phyloP scores from a whole-genome alignment of 148 eudicot genomes.

The Vaccinium myrtillus region DNA sequence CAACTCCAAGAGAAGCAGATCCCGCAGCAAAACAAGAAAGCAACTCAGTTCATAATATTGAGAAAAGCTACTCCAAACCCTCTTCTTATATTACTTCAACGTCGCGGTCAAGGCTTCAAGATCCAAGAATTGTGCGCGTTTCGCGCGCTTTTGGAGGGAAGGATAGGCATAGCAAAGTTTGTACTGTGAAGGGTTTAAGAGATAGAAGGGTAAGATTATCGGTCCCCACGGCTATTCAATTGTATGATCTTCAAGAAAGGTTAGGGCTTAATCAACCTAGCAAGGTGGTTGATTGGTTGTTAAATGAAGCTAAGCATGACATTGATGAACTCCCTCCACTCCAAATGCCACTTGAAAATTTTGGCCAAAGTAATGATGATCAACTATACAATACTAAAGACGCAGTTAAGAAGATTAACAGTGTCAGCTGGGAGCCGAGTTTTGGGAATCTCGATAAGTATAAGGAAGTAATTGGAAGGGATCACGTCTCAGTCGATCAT shows the following conservation, averaged over 20 bases:
- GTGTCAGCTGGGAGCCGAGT: constrained; percentile 23
- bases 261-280: constrained; percentile 54
- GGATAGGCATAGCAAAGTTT: constrained; percentile 54
- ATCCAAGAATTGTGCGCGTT: constrained; percentile 49
- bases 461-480: constrained; percentile 23
- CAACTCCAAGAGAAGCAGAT: constrained; percentile 24
- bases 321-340: constrained; percentile 51
- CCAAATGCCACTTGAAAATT: constrained; percentile 41
- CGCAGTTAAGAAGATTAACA: neutral
- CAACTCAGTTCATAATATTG: constrained; percentile 4
- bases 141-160: constrained; percentile 48
- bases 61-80: constrained; percentile 13
- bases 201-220: constrained; percentile 52
- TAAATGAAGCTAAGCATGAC: constrained; percentile 40
- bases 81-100: constrained; percentile 15
- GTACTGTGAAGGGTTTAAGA: constrained; percentile 49
- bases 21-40: constrained; percentile 22
- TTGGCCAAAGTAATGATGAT: constrained; percentile 11
- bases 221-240: constrained; percentile 50
- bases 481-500: too few relatives aligned
- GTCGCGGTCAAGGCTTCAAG: constrained; percentile 37
- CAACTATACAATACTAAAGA: neutral
- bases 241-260: constrained; percentile 60
- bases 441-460: constrained; percentile 22
- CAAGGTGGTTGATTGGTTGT: constrained; percentile 58